phyloP scores from a whole-genome alignment of 805 yeast species.

The Metschnikowia corniflorae region DNA sequence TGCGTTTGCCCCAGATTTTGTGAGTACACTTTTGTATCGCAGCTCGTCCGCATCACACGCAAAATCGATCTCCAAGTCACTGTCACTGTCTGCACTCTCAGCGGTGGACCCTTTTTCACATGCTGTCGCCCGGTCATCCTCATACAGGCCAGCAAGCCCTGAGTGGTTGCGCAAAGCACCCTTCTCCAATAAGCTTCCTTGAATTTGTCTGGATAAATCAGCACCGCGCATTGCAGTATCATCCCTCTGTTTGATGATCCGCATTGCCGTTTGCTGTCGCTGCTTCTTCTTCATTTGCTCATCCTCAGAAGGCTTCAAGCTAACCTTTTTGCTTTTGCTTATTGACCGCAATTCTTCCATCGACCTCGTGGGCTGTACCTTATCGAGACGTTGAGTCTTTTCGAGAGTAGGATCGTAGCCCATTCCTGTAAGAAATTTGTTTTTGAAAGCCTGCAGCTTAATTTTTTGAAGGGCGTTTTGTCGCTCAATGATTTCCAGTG shows the following conservation, averaged over 20 bases:
- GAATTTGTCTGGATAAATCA: background rate
- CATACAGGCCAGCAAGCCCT: constrained; percentile 2
- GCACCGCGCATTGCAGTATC: background rate
- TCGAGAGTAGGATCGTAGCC: constrained; percentile 52
- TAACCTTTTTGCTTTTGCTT: constrained; percentile 13
- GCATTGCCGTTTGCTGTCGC: constrained; percentile 26
- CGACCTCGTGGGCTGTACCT: constrained; percentile 9
- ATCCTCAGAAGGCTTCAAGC: constrained; percentile 18
- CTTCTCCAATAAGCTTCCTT: background rate
- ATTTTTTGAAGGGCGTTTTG: constrained; percentile 11
- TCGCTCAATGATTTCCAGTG: constrained; percentile 15
- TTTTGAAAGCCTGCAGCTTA: constrained; percentile 36
- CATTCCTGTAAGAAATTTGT: constrained; percentile 35
- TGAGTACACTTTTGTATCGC: constrained; percentile 15
- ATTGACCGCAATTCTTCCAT: constrained; percentile 15
- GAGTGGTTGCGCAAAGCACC: background rate
- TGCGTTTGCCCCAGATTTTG: constrained; percentile 1
- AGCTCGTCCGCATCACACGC: constrained; percentile 21
- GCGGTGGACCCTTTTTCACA: constrained; percentile 5
- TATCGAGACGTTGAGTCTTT: constrained; percentile 2
- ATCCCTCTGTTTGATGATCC: constrained; percentile 2
- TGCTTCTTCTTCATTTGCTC: constrained; percentile 14
- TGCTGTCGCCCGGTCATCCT: constrained; percentile 1
- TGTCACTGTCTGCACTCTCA: constrained; percentile 16
- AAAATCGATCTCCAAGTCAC: constrained; percentile 33